These are phyloP conservation scores for Hyaloperonospora brassicae DNA, from an alignment of 352 stramenopile genomes.

Conservation along the genomic window DNA sequence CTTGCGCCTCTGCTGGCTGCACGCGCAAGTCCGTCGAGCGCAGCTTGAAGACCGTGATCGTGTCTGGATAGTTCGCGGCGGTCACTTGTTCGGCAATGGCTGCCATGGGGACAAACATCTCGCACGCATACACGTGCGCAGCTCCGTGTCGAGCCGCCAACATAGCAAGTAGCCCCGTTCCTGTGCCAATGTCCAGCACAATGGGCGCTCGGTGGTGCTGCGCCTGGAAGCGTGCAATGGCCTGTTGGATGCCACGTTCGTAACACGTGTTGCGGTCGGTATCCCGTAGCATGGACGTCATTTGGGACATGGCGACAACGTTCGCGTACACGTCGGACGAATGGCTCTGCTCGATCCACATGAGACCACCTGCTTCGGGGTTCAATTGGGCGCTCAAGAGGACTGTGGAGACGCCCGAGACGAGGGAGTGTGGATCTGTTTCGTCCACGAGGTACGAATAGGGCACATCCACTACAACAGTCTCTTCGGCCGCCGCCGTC, in stretches of 20 bases:
- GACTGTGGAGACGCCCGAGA: conserved; percentile 59
- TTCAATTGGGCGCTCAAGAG: conserved; percentile 68
- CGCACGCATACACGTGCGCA: conserved; percentile 86
- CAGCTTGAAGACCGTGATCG: conserved; percentile 70
- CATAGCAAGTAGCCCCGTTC: conserved; percentile 81
- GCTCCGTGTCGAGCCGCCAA: conserved; percentile 82
- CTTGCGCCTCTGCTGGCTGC: conserved; percentile 4
- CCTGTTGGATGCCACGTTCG: conserved; percentile 54
- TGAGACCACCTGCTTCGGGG: conserved; percentile 57
- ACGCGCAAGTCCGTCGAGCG: conserved; percentile 70
- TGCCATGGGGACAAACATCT: conserved; percentile 86
- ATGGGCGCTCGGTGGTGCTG: conserved; percentile 39
- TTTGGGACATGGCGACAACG: conserved; percentile 80
- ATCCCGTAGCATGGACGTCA: conserved; percentile 84
- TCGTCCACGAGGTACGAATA: conserved; percentile 73
- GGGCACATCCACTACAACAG: conserved; percentile 72
- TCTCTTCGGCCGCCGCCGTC: conserved; percentile 70
- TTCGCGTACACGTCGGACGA: conserved; percentile 66
- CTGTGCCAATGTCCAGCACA: conserved; percentile 78
- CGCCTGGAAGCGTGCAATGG: conserved; percentile 47
- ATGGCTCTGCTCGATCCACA: conserved; percentile 71
- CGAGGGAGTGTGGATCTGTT: conserved; percentile 40
- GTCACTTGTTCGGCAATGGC: conserved; percentile 71
- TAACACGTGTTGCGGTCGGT: conserved; percentile 70
- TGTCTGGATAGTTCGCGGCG: conserved; percentile 50